Conservation (phyloP, 1,139 yeast species). For the Suhomyces coccinellae region DNA sequence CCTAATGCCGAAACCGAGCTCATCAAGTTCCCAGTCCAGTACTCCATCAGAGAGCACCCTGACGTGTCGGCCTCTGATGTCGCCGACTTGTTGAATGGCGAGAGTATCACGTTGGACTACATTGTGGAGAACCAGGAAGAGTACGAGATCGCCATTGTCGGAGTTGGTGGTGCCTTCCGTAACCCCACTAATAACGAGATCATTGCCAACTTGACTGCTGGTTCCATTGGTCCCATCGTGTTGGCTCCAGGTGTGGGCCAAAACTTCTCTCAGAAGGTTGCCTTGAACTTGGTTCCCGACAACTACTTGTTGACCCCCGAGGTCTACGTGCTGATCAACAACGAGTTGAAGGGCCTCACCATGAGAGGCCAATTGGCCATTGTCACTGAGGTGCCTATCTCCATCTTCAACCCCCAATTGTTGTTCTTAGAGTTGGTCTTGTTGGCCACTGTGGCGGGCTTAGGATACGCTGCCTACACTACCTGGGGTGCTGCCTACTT, state of each 20-base stretch:
- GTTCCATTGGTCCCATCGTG: slow-evolving; percentile 61
- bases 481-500: slow-evolving; percentile 47
- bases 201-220: slow-evolving; percentile 63
- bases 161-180: slow-evolving; percentile 71
- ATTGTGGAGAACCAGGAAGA: slow-evolving; percentile 58
- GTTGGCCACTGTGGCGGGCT: slow-evolving; percentile 48
- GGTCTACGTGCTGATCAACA: slow-evolving; percentile 53
- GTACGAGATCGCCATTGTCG: slow-evolving; percentile 51
- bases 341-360: slow-evolving; percentile 55
- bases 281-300: slow-evolving; percentile 57
- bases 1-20: slow-evolving; percentile 15
- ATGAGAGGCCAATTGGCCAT: slow-evolving; percentile 59
- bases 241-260: slow-evolving; percentile 52
- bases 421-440: slow-evolving; percentile 61
- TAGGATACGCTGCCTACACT: slow-evolving; percentile 49
- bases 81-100: slow-evolving; percentile 51
- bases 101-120: slow-evolving; percentile 56
- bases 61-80: slow-evolving; percentile 35
- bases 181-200: slow-evolving; percentile 54
- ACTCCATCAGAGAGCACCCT: slow-evolving; percentile 44
- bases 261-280: slow-evolving; percentile 53
- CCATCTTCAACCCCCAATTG: slow-evolving; percentile 73
- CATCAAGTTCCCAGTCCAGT: slow-evolving; percentile 43
- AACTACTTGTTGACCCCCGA: slow-evolving; percentile 64
- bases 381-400: slow-evolving; percentile 65